phyloP scores from a whole-genome alignment of 1,284 basidiomycete genomes.

The Ganoderma sinense region DNA sequence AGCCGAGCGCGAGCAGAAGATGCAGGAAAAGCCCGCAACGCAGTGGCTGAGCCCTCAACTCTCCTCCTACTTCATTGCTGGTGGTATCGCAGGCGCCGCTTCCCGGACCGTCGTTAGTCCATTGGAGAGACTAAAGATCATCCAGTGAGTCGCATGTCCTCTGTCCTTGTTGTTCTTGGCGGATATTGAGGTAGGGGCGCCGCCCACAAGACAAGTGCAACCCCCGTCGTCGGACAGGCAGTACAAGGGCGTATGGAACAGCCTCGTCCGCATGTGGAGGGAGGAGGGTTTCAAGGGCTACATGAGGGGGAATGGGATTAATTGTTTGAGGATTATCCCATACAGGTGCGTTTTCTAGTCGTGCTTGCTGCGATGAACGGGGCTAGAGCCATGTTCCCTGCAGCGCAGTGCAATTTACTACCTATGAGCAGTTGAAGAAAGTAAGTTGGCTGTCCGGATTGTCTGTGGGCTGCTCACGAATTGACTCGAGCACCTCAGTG shows the following conservation, averaged over 20 bases:
- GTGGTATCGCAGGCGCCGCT: conserved; percentile 83
- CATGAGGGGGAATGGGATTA: conserved; percentile 94
- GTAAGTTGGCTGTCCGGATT: conserved; percentile 45
- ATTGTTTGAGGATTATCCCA: conserved; percentile 89
- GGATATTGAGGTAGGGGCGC: neutral
- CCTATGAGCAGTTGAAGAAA: conserved; percentile 90
- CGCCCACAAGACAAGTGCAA: conserved; percentile 76
- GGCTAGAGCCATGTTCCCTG: neutral
- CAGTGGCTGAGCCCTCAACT: conserved; percentile 63
- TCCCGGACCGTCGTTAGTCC: conserved; percentile 93
- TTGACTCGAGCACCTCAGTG: conserved; percentile 52
- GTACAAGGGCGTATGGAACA: conserved; percentile 86
- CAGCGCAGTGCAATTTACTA: conserved; percentile 92
- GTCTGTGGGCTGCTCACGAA: conserved; percentile 24
- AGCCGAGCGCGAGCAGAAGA: conserved; percentile 20
- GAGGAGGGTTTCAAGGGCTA: conserved; percentile 93
- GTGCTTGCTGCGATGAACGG: neutral
- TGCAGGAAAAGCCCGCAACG: conserved; percentile 15
- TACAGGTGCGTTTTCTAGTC: conserved; percentile 57
- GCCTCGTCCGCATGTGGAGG: conserved; percentile 86
- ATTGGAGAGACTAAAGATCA: conserved; percentile 93
- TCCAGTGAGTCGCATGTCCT: conserved; percentile 71
- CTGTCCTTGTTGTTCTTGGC: neutral
- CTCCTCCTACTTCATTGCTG: conserved; percentile 75
- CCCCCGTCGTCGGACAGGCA: conserved; percentile 64